These are phyloP conservation scores for Quercus mongolica DNA, from an alignment of 306 rosid species.

Conservation along the genomic window DNA sequence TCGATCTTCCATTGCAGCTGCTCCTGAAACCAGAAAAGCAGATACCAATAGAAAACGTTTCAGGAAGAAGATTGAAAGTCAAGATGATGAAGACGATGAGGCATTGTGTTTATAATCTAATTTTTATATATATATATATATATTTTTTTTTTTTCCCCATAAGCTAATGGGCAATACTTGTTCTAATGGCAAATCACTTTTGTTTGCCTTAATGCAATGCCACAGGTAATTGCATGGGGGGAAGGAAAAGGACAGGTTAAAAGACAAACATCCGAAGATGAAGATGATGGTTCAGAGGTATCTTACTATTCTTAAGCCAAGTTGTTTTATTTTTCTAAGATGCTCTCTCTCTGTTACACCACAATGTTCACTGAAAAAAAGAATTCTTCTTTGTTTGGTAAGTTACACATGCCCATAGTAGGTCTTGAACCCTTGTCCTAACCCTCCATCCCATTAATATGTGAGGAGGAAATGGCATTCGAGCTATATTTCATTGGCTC, in stretches of 20 bases:
- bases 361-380: background rate
- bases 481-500: too few species aligned
- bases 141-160: slow-evolving; percentile 26
- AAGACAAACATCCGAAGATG: slow-evolving; percentile 55
- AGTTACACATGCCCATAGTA: too few species aligned
- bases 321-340: background rate
- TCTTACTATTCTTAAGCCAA: background rate
- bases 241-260: slow-evolving; percentile 57
- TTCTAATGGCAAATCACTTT: slow-evolving; percentile 25
- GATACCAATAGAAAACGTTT: slow-evolving; percentile 53
- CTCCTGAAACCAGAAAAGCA: slow-evolving; percentile 35
- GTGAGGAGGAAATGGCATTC: background rate
- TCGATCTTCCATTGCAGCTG: slow-evolving; percentile 30
- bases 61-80: slow-evolving; percentile 64
- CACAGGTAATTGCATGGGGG: slow-evolving; percentile 53
- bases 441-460: background rate
- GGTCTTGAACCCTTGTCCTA: too few species aligned
- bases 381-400: too few species aligned
- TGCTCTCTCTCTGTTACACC: background rate
- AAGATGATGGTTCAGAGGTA: slow-evolving; percentile 78
- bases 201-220: slow-evolving; percentile 36
- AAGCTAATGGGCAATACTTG: slow-evolving; percentile 20
- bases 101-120: slow-evolving; percentile 38
- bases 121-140: background rate
- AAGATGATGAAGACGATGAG: slow-evolving; percentile 74